Evolutionary conservation across 768 basidiomycete species (phyloP).

Genomic region (Lactarius vividus): DNA sequence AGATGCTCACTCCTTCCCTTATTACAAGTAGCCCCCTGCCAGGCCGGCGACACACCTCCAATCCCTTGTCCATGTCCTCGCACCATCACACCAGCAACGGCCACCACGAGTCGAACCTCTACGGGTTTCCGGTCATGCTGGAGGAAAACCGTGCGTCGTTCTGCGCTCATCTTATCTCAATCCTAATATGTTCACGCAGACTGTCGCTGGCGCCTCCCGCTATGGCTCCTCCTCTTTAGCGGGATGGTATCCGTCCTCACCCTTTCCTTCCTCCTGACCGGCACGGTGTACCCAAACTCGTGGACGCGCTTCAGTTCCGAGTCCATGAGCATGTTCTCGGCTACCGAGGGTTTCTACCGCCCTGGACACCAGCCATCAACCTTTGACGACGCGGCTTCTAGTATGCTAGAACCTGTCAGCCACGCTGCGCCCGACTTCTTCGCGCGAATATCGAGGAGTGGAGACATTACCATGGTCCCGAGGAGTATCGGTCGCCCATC

Average conservation of each 20-base stretch:
- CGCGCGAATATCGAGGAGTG: neutral
- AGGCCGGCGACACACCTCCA: neutral
- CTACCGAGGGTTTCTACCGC: neutral
- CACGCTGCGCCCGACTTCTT: neutral
- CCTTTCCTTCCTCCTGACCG: constrained; percentile 18
- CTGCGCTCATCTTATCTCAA: neutral
- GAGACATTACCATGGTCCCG: neutral
- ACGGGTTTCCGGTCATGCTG: constrained; percentile 1
- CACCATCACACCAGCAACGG: neutral
- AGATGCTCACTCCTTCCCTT: neutral
- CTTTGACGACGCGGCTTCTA: neutral
- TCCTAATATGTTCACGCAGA: neutral
- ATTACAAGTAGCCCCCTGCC: neutral
- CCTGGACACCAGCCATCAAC: constrained; percentile 2
- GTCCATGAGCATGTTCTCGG: constrained; percentile 6
- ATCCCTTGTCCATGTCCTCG: neutral
- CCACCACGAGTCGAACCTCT: neutral
- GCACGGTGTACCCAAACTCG: constrained; percentile 13
- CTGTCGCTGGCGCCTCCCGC: constrained; percentile 17
- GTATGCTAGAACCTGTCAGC: constrained; percentile 1
- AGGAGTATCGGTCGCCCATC: constrained; percentile 11
- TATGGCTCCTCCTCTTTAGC: constrained; percentile 23
- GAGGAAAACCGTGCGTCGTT: constrained; percentile 14
- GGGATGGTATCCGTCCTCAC: constrained; percentile 18
- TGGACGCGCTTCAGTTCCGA: constrained; percentile 13